A percentile compares a stretch with the other conserved stretches of the same genome.
phyloP scores from a whole-genome alignment of 805 yeast genomes.

The Nakazawaea ernobii region DNA sequence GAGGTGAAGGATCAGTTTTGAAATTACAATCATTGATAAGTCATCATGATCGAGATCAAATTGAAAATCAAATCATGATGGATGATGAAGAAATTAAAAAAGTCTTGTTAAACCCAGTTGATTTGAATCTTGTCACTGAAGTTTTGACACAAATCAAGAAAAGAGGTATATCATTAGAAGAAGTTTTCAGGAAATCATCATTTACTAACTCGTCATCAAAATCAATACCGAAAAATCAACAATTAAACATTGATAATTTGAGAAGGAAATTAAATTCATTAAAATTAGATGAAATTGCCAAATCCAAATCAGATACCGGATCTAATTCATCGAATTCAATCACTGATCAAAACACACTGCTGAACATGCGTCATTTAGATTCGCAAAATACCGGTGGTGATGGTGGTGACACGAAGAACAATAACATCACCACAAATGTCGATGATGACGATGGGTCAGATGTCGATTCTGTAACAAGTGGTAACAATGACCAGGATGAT shows the following conservation, averaged over 20 bases:
- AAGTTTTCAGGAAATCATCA: slow-evolving; percentile 16
- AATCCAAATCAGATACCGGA: neutral
- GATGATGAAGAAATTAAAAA: slow-evolving; percentile 31
- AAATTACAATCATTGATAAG: slow-evolving; percentile 18
- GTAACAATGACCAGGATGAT: neutral
- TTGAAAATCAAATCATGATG: neutral
- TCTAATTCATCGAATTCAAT: neutral
- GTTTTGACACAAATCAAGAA: slow-evolving; percentile 32
- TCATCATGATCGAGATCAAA: slow-evolving; percentile 4
- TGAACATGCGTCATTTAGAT: neutral
- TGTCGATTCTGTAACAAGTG: neutral
- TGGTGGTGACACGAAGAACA: neutral
- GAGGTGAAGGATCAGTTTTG: slow-evolving; percentile 37
- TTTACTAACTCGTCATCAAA: neutral
- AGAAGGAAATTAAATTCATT: neutral
- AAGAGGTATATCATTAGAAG: slow-evolving; percentile 34
- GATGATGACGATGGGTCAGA: neutral
- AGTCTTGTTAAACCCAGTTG: slow-evolving; percentile 28
- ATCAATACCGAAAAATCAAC: neutral
- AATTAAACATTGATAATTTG: slow-evolving; percentile 4
- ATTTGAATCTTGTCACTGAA: slow-evolving; percentile 30
- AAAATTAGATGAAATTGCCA: neutral
- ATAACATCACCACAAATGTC: neutral
- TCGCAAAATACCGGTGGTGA: neutral
- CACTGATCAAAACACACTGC: slow-evolving; percentile 2